Evolutionary conservation across 768 basidiomycete genomes (phyloP).

Genomic region (Hygrophorus pudorinus): DNA sequence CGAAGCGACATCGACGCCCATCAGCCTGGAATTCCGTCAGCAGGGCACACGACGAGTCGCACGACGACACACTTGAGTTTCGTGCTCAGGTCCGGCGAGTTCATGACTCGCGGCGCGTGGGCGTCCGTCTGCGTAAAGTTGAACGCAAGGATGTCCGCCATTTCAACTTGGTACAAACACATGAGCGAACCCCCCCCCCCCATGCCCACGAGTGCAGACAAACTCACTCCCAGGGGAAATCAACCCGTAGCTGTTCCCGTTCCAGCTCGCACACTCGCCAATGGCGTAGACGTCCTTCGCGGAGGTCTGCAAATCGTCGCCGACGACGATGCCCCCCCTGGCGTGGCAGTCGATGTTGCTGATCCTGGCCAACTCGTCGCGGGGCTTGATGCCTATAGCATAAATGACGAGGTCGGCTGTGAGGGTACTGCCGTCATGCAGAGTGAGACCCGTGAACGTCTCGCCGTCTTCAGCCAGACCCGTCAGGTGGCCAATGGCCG

Average conservation of each 20-base stretch:
- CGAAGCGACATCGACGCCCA: conserved; percentile 44
- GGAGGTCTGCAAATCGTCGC: conserved; percentile 47
- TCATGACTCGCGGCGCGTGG: conserved; percentile 27
- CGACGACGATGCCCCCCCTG: conserved; percentile 49
- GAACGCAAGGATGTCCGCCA: conserved; percentile 68
- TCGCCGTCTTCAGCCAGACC: conserved; percentile 14
- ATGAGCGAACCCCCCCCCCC: no score
- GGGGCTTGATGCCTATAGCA: conserved; percentile 61
- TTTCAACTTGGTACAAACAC: conserved; percentile 39
- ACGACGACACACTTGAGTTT: conserved; percentile 44
- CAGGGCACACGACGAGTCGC: neutral
- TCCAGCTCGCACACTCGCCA: conserved; percentile 69
- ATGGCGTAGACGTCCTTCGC: conserved; percentile 57
- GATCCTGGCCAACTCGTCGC: conserved; percentile 52
- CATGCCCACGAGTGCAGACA: neutral
- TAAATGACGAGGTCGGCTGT: conserved; percentile 50
- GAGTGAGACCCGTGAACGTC: conserved; percentile 36
- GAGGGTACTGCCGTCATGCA: conserved; percentile 37
- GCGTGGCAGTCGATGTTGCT: conserved; percentile 40
- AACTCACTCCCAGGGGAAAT: conserved; percentile 55
- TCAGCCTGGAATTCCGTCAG: neutral
- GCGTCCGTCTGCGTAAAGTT: conserved; percentile 50
- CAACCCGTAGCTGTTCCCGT: conserved; percentile 57
- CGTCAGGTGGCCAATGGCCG: conserved; percentile 19
- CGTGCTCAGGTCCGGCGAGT: conserved; percentile 57